Evolutionary conservation across 768 basidiomycete species (phyloP).

Genomic region (Guyanaporus albipodus): DNA sequence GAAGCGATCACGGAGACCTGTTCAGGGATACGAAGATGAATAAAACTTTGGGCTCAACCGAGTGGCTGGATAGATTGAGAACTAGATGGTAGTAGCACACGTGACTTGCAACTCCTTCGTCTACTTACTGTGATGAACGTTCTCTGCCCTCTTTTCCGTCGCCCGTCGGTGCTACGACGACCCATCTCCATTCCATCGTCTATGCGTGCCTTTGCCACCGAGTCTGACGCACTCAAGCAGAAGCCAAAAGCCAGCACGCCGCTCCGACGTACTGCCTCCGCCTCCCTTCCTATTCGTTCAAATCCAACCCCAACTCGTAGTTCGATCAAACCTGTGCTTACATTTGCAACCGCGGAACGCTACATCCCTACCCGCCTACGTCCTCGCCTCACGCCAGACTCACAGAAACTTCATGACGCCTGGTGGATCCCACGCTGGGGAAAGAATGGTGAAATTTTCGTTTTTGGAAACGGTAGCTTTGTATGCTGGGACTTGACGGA

Average conservation of each 20-base stretch:
- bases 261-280: constrained; percentile 77
- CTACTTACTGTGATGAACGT: constrained; percentile 13
- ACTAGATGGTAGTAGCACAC: constrained; percentile 1
- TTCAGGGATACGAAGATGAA: constrained; percentile 75
- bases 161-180: background rate
- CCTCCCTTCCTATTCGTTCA: constrained; percentile 78
- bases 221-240: constrained; percentile 38
- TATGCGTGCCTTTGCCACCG: constrained; percentile 15
- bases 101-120: constrained; percentile 4
- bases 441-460: constrained; percentile 75
- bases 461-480: constrained; percentile 84
- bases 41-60: constrained; percentile 10
- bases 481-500: constrained; percentile 89
- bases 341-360: constrained; percentile 79
- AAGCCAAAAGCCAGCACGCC: constrained; percentile 84
- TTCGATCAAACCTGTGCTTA: constrained; percentile 71
- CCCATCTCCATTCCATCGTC: background rate
- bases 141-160: constrained; percentile 11
- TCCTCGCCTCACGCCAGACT: constrained; percentile 47
- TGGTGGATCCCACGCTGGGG: constrained; percentile 80
- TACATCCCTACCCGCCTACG: constrained; percentile 68
- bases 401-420: constrained; percentile 66
- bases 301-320: constrained; percentile 85
- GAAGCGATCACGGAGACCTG: constrained; percentile 61
- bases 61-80: no score